Evolutionary conservation across 345 rosid genomes (phyloP).

Genomic region (Draba incana): DNA sequence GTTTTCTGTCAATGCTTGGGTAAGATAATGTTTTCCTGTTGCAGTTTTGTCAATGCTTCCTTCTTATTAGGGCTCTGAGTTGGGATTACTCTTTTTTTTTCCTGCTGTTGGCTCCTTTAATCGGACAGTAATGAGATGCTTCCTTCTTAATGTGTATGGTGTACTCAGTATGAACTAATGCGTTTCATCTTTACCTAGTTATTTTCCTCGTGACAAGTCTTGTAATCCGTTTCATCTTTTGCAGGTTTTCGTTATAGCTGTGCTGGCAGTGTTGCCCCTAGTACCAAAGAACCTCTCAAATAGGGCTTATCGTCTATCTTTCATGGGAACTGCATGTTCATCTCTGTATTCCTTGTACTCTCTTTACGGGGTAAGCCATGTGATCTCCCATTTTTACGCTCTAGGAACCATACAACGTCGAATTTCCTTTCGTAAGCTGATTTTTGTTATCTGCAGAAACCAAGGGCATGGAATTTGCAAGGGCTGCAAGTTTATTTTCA

Average conservation of each 20-base stretch:
- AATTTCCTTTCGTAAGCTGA: constrained; percentile 26
- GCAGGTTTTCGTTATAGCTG: constrained; percentile 86
- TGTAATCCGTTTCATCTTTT: constrained; percentile 31
- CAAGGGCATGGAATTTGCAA: constrained; percentile 91
- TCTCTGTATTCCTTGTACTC: constrained; percentile 83
- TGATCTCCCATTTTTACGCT: constrained; percentile 20
- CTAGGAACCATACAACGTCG: constrained; percentile 13
- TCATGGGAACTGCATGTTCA: constrained; percentile 92
- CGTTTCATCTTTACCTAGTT: neutral
- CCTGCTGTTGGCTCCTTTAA: constrained; percentile 11
- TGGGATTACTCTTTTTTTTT: constrained; percentile 4
- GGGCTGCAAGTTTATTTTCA: constrained; percentile 84
- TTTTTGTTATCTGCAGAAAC: constrained; percentile 57
- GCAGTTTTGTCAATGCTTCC: neutral
- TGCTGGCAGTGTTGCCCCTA: constrained; percentile 86
- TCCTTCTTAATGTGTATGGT: neutral
- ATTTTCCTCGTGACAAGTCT: neutral
- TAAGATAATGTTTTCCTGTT: constrained; percentile 34
- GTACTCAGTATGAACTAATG: constrained; percentile 10
- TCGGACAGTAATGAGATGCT: neutral
- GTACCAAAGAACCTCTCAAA: constrained; percentile 71
- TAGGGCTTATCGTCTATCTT: constrained; percentile 87
- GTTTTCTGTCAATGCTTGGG: constrained; percentile 99
- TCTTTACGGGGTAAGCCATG: constrained; percentile 74
- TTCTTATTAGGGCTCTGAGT: constrained; percentile 3